These are phyloP conservation scores for Backusella macrospora DNA, from an alignment of 192 early-diverging fungal species.

Conservation along the genomic window DNA sequence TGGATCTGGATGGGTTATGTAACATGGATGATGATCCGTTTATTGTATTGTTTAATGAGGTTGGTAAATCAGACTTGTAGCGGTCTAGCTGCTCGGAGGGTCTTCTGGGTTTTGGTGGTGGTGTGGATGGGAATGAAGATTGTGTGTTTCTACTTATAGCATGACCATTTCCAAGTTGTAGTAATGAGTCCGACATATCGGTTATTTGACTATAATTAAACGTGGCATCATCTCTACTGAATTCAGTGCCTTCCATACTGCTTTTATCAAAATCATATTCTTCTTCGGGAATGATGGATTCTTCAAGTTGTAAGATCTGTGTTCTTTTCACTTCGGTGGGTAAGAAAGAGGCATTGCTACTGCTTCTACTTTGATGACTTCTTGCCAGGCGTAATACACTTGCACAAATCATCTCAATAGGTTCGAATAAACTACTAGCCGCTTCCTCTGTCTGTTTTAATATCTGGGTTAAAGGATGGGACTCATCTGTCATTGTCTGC, in stretches of 20 bases:
- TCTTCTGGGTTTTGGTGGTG: conserved; percentile 2
- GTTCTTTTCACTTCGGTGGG: no score
- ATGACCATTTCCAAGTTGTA: no score
- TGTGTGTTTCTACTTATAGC: no score
- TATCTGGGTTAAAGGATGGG: background rate
- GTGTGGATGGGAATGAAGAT: background rate
- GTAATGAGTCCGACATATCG: background rate
- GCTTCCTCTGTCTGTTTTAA: background rate
- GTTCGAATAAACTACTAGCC: background rate
- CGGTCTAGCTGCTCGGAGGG: background rate
- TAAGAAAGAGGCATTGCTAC: conserved; percentile 13
- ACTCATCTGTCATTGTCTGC: conserved; percentile 27
- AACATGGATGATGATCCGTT: no score
- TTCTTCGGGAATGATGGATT: background rate
- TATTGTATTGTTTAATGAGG: background rate
- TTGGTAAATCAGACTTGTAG: background rate
- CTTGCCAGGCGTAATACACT: conserved; percentile 10
- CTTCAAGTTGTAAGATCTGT: background rate
- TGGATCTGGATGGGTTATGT: no score
- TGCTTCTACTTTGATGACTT: conserved; percentile 8
- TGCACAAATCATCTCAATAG: conserved; percentile 21
- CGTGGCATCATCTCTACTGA: background rate
- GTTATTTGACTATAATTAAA: background rate
- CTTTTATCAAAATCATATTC: background rate
- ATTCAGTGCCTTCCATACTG: background rate